Base-by-base conservation (phyloP, 768 basidiomycete species). In the Boletus rubescentipes region DNA sequence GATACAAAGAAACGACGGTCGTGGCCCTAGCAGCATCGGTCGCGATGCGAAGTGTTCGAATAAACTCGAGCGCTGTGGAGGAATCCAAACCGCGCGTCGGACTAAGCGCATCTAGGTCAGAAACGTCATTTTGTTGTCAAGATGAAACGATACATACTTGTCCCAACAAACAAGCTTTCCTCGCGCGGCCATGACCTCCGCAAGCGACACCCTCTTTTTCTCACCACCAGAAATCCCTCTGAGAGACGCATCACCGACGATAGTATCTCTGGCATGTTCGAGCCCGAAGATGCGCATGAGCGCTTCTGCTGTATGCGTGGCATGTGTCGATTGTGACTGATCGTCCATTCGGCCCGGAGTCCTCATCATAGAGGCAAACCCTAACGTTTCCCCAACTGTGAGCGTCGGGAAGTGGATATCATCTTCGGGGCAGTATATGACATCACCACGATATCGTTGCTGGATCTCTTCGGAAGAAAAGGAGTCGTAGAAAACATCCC, bases 1-100 rank as follows among this genome's bases (percentile, higher is more conserved):
- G 91, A 69, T 93, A 93, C 34, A 94, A 81, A 1, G 89, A 86
- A n/a, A 89, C 87, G 53, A 93, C 79, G 0, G 86, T 90, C 0
- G 86, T 73, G 16, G 68, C 54, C n/a, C 71, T 65, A 49, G 74
- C 74, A 3, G 78, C 73, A 60, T 90, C 84, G 0, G 88, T 88
- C 4, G 79, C 74, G 37, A 83, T 76, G 4, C 88, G 80, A 32
- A 91, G 74, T 2, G 84, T 81, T 43, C 77, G 82, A 42, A 84
- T 82, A 59, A 87, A 90, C 65, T 90, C 87, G 35, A 88, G 72
- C 12, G 87, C 89, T 3, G 87, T 90, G 15, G 81, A 84, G 0
- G 86, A 78, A 64, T 86, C 85, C 43, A 86, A 73, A 9, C 85
- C 84, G 31, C 83, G 75, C 4, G 85, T 86, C 2, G 83, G 80